A percentile compares a stretch with the other conserved stretches of the same genome.
Conservation (phyloP, 2,329 filamentous ascomycete species). For the Triangularia verruculosa region DNA sequence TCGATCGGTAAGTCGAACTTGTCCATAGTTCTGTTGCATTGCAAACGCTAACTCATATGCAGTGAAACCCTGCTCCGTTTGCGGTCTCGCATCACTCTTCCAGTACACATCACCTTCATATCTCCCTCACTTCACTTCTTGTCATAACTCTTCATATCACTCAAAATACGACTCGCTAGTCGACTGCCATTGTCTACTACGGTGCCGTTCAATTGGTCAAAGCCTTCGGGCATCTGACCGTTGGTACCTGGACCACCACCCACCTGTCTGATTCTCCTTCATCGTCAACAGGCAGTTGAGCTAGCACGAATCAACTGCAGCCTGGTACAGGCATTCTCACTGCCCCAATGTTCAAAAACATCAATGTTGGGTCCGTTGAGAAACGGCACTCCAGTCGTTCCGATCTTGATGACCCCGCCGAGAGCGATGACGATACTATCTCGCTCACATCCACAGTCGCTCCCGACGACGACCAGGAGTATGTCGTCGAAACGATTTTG, state of each 20-base stretch:
- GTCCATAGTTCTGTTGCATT: neutral
- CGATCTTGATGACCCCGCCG: slow-evolving; percentile 5
- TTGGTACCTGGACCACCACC: neutral
- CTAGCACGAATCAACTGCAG: too few relatives aligned
- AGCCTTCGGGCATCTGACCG: neutral
- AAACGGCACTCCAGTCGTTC: neutral
- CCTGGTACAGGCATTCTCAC: neutral
- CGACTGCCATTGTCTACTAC: neutral
- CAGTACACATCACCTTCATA: neutral
- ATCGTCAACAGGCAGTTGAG: neutral
- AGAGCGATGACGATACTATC: slow-evolving; percentile 48
- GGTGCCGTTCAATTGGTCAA: neutral
- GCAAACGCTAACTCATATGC: neutral
- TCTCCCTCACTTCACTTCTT: too few relatives aligned
- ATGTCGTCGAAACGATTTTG: slow-evolving; percentile 53
- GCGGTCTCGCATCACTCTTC: neutral
- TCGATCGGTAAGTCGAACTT: neutral
- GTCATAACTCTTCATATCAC: neutral
- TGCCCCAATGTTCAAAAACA: slow-evolving; percentile 19
- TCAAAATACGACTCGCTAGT: too few relatives aligned
- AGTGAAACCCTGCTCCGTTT: neutral
- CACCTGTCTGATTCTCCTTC: neutral
- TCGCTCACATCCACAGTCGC: slow-evolving; percentile 54
- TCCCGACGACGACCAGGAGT: slow-evolving; percentile 44
- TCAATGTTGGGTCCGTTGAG: neutral